A percentile compares a stretch with the other conserved stretches of the same genome.
These are phyloP conservation scores for Didymosphaeria variabile DNA, from an alignment of 2,329 filamentous ascomycete species.

Conservation along the genomic window DNA sequence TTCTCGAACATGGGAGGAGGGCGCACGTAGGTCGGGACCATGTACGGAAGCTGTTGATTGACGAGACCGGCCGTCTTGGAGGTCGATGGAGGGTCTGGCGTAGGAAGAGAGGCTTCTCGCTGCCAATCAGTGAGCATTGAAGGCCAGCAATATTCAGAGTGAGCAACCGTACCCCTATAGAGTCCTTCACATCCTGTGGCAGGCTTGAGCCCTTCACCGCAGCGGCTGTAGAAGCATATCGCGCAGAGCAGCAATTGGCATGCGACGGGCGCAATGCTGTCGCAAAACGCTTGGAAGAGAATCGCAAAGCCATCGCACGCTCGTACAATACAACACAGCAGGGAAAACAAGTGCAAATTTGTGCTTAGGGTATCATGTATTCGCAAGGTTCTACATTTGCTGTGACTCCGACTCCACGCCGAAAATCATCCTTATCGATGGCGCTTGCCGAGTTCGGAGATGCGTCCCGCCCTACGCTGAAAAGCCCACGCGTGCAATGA, in stretches of 20 bases:
- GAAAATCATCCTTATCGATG: conserved; percentile 21
- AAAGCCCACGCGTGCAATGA: neutral
- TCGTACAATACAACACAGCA: neutral
- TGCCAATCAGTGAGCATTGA: conserved; percentile 26
- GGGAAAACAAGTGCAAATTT: neutral
- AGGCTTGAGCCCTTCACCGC: conserved; percentile 51
- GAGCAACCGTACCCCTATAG: conserved; percentile 49
- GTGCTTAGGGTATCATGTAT: conserved; percentile 12
- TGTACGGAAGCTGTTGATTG: conserved; percentile 79
- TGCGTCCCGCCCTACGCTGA: neutral
- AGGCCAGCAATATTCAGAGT: no score
- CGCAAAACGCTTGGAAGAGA: conserved; percentile 36
- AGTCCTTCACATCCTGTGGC: conserved; percentile 51
- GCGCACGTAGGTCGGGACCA: conserved; percentile 95
- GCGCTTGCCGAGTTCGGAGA: conserved; percentile 17
- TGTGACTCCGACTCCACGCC: conserved; percentile 17
- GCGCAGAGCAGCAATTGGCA: conserved; percentile 30
- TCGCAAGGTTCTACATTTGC: neutral
- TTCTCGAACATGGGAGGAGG: conserved; percentile 89
- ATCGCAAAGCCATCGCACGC: conserved; percentile 42
- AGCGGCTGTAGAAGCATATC: conserved; percentile 53
- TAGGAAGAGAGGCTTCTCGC: conserved; percentile 60
- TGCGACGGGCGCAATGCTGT: conserved; percentile 38
- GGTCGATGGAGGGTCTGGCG: conserved; percentile 76
- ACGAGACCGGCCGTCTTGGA: conserved; percentile 80